Evolutionary conservation across 345 rosid species (phyloP), one percentile per base, ranked within the genome.

Genomic region (Pseudoturritis turrita): DNA sequence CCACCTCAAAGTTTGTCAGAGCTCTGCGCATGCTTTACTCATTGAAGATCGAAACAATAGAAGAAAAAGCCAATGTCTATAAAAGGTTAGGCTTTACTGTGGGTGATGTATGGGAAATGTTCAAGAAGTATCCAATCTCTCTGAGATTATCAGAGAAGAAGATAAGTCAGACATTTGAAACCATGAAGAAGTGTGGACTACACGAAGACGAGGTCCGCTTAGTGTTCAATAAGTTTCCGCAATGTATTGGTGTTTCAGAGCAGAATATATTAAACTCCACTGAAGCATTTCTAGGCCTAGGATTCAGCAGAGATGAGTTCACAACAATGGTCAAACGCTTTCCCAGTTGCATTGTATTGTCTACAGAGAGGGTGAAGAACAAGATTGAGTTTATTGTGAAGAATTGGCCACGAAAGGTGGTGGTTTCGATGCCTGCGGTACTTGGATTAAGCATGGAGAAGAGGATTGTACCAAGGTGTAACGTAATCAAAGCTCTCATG

Each of bases 71-170:
- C 13, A n/a, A 10, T 6, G 7, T n/a, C 5, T 69, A 13, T n/a
- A 22, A 22, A 23, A 71, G 22, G 25, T 80, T 76, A 70, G 84
- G 81, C 40, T 84, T 72, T 66, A 21, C 56, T 19, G 67, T 41
- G 12, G 71, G 15, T 4, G 80, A 50, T 4, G 28, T 71, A 29
- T 31, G 41, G 62, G 22, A 4, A 7, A 72, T 77, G 3, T 82
- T 82, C 43, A 70, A 44, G 67, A 81, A 54, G 61, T 9, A 10
- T 3, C 82, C 83, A 6, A 0, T 0, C 2, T 39, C 1, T 56
- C 9, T 75, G 53, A 0, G 0, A 17, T 1, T 12, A 4, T 83
- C 80, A 2, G 78, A 63, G 45, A 59, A 43, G 40, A 82, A 78
- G 46, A 58, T 82, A 21, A 15, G 10, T 56, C 18, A 26, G 23